Base-by-base conservation (phyloP, 2,329 filamentous ascomycete genomes). In the Paecilomyces sp. region DNA sequence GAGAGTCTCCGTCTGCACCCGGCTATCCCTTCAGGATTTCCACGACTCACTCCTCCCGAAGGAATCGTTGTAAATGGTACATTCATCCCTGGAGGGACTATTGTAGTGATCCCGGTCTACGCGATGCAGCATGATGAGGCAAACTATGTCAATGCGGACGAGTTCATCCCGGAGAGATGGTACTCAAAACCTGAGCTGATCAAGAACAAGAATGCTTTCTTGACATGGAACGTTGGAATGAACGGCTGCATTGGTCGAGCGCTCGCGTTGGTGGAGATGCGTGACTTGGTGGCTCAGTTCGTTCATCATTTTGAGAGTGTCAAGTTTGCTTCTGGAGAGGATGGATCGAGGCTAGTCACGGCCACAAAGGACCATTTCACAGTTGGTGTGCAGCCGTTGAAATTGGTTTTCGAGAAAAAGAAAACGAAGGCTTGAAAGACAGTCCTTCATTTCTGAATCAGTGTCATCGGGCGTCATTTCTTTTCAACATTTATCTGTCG, bases 121-220 rank as follows among this genome's bases (percentile, higher is more conserved):
- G 13, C 33, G 33, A 36, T 36, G 33, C 33, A 36, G 2, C 33
- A 36, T 15, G 33, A 36, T 15, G 33, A 36, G 33, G 33, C 33
- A 11, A 36, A 28, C 28, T 57, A 53, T 22, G 41, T 22, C 5
- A 13, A 57, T 3, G 41, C n/a, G 13, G 28, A 57, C 15, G 47
- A 53, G 12, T 57, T 57, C 36, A 53, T 57, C 41, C 56, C 56
- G 4, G 56, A 57, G 25, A 41, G 56, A n/a, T 57, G 56, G 56
- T 53, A 51, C 50, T 7, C 33, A 8, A 36, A 36, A 36, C 3
- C 33, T 12, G 33, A 36, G 13, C 33, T 36, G 13, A 5, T 36
- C 33, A 36, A 36, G 13, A 36, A 36, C 2, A 36, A 36, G 13
- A 36, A 11, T 15, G 33, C 13, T 3, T 36, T 36, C 33, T 36